A percentile compares a stretch with the other conserved stretches of the same genome.
phyloP scores from a whole-genome alignment of 176 grass and related monocot species.

The Microstegium vimineum region DNA sequence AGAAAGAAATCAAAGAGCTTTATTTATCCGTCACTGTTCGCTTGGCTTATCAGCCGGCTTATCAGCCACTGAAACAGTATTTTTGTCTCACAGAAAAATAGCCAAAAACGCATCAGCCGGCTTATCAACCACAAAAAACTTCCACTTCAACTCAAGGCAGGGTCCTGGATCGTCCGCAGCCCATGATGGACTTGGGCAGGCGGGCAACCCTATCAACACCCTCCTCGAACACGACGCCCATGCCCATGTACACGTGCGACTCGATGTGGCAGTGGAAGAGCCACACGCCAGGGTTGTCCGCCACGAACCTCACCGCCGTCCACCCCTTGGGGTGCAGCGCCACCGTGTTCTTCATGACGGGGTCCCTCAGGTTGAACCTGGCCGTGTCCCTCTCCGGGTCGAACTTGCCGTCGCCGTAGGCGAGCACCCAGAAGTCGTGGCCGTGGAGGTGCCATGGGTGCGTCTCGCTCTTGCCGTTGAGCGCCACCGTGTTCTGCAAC shows the following conservation, averaged over 20 bases:
- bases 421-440: slow-evolving; percentile 79
- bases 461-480: slow-evolving; percentile 37
- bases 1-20: too few relatives aligned
- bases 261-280: slow-evolving; percentile 78
- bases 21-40: too few relatives aligned
- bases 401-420: slow-evolving; percentile 58
- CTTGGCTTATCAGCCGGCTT: too few relatives aligned
- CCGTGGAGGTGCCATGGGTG: slow-evolving; percentile 92
- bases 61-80: too few relatives aligned
- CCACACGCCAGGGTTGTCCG: slow-evolving; percentile 71
- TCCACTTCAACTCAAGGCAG: not conserved
- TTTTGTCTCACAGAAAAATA: too few relatives aligned
- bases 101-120: too few relatives aligned
- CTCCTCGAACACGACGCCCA: slow-evolving; percentile 65
- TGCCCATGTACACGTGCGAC: slow-evolving; percentile 73
- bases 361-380: slow-evolving; percentile 39
- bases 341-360: slow-evolving; percentile 79
- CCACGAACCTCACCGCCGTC: slow-evolving; percentile 66
- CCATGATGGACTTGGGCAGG: slow-evolving; percentile 52
- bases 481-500: slow-evolving; percentile 57
- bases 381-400: slow-evolving; percentile 22
- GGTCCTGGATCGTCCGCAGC: slow-evolving; percentile 51
- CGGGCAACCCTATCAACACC: slow-evolving; percentile 38
- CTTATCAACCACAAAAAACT: too few relatives aligned
- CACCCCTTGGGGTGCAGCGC: slow-evolving; percentile 48